Evolutionary conservation across 768 basidiomycete genomes (phyloP), one percentile per base, ranked within the genome.

Genomic region (Harrya chromipes): DNA sequence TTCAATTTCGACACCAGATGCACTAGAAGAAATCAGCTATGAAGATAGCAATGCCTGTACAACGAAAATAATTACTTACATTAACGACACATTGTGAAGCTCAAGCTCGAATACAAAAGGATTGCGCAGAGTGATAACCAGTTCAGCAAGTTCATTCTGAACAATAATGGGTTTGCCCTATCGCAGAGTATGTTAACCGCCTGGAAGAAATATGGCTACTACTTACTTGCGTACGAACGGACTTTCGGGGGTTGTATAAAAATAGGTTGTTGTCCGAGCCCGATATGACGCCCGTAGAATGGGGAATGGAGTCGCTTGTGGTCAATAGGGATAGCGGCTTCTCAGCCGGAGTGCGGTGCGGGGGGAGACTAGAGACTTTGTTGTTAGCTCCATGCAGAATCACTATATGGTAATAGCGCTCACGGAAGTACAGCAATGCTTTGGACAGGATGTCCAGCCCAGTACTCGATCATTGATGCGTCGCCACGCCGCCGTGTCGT

Each of bases 51-150:
- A 31, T 13, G 13, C 4, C 29, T 12, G 16, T 12, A 43, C 27
- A 9, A 46, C 19, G 45, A 29, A 12, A 11, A 11, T 29, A 12
- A 29, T 29, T 2, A 70, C 29, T 54, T 53, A 93, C 94, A 93
- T 91, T 14, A 97, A 70, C 5, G 82, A 80, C 33, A 98, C 65
- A 57, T 82, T 84, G 50, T 90, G 84, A 16, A 98, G 69, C 54
- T 97, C 93, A 12, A 99, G 74, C 53, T 94, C 91, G 66, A 98
- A 95, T 4, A 90, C 80, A 66, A 86, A 95, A 2, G 93, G 91
- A 66, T 99, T 99, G 49, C 83, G 82, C n/a, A 99, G 69, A 19
- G 86, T 85, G 39, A 98, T 73, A 8, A 84, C 76, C 57, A 97
- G 79, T 58, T 98, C 94, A 26, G 93, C 71, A 4, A 71, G 68